phyloP scores from a whole-genome alignment of 805 yeast species.

The Kuraishia ogatae region DNA sequence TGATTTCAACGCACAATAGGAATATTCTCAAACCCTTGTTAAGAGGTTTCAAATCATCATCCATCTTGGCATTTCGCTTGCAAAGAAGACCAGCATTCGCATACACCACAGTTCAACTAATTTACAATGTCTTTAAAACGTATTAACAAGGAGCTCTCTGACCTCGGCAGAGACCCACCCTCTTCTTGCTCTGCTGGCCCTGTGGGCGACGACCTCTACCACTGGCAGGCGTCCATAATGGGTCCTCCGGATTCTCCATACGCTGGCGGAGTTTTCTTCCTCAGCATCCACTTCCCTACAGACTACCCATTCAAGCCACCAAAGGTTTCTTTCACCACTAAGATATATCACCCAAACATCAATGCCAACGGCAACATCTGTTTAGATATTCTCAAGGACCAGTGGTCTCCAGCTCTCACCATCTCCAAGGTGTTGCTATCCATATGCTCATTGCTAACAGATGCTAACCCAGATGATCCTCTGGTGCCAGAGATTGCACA shows the following conservation, averaged over 20 bases:
- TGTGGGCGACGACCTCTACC: constrained; percentile 94
- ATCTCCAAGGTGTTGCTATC: constrained; percentile 92
- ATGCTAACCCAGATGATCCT: constrained; percentile 98
- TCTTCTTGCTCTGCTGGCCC: constrained; percentile 99
- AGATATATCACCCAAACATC: constrained; percentile 96
- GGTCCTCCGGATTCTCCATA: constrained; percentile 94
- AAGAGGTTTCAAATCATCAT: neutral
- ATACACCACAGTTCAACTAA: neutral
- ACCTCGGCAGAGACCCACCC: constrained; percentile 97
- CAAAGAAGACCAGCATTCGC: neutral
- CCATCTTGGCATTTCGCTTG: neutral
- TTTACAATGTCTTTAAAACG: constrained; percentile 79
- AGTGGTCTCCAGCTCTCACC: constrained; percentile 98
- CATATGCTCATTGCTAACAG: constrained; percentile 91
- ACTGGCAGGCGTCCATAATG: constrained; percentile 99
- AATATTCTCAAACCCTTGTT: too few species aligned
- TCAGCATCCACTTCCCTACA: constrained; percentile 95
- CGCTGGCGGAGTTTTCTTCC: constrained; percentile 83
- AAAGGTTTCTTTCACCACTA: constrained; percentile 84
- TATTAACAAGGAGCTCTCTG: constrained; percentile 91
- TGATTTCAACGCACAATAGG: neutral
- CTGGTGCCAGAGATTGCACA: constrained; percentile 98
- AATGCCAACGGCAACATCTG: constrained; percentile 94
- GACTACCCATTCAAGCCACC: constrained; percentile 99
- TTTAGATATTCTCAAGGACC: constrained; percentile 92